Conservation (phyloP, 768 basidiomycete genomes). For the Tephrocybe rancida region DNA sequence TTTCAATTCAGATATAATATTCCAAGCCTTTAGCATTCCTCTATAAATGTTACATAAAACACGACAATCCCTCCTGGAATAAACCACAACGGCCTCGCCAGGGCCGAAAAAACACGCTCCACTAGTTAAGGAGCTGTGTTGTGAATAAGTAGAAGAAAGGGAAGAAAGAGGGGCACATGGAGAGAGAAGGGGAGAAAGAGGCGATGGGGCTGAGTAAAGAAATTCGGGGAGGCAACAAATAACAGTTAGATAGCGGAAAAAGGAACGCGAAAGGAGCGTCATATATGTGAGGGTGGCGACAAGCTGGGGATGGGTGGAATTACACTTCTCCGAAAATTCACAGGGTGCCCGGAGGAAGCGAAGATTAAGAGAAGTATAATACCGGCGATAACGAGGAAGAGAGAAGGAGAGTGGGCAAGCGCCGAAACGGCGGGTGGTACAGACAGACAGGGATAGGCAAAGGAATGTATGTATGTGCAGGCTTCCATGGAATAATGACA, state of each 20-base stretch:
- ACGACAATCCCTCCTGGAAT: constrained; percentile 35
- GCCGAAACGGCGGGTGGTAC: constrained; percentile 8
- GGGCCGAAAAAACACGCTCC: constrained; percentile 24
- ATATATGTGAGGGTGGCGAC: constrained; percentile 3
- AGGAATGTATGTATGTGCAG: constrained; percentile 5
- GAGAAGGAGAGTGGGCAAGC: constrained; percentile 12
- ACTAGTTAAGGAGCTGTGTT: constrained; percentile 10
- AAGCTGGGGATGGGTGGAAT: constrained; percentile 4
- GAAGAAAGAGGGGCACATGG: constrained; percentile 25
- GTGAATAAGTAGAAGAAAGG: constrained; percentile 17
- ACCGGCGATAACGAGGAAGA: background rate
- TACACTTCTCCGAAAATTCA: constrained; percentile 15
- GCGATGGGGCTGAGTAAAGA: constrained; percentile 16
- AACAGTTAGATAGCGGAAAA: constrained; percentile 34
- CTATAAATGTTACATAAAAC: constrained; percentile 44
- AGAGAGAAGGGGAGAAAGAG: constrained; percentile 14
- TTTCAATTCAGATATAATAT: constrained; percentile 16
- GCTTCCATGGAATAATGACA: constrained; percentile 11
- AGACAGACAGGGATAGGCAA: background rate
- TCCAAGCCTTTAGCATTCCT: constrained; percentile 38
- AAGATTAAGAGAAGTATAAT: constrained; percentile 7
- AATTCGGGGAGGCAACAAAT: constrained; percentile 27
- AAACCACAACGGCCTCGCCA: constrained; percentile 33
- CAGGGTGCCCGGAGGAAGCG: background rate
- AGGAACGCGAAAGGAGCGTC: constrained; percentile 18